These are phyloP conservation scores for Ochromonas danica DNA, from an alignment of 108 stramenopile genomes.

Conservation along the genomic window DNA sequence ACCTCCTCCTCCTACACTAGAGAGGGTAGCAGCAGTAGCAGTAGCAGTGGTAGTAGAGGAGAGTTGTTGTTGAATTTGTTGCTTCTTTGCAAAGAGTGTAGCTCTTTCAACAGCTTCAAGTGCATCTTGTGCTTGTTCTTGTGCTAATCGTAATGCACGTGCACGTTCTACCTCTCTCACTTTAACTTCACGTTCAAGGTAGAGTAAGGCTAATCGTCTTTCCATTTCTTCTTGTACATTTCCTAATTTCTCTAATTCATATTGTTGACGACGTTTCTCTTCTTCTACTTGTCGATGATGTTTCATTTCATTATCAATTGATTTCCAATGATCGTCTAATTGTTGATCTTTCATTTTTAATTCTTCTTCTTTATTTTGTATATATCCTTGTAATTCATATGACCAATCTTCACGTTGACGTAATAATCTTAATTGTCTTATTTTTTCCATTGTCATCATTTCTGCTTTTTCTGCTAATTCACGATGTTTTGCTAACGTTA, in stretches of 20 bases:
- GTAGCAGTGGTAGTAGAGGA: neutral
- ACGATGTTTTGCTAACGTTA: neutral
- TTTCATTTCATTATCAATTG: neutral
- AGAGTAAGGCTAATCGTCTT: neutral
- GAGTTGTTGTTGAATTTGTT: neutral
- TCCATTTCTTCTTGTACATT: neutral
- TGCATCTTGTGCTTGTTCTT: neutral
- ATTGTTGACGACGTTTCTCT: too few species aligned
- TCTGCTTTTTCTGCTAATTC: slow-evolving; percentile 26
- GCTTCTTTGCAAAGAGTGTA: neutral
- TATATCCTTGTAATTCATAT: neutral
- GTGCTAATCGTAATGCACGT: neutral
- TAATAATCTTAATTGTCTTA: neutral
- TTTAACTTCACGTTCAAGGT: neutral
- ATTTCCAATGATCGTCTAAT: neutral
- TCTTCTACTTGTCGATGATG: neutral
- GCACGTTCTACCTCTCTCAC: neutral
- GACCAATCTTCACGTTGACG: neutral
- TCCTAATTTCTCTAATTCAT: neutral
- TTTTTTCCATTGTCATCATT: neutral
- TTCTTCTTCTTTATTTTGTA: slow-evolving; percentile 23
- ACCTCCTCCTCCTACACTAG: too few species aligned
- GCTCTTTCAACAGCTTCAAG: neutral
- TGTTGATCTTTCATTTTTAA: neutral
- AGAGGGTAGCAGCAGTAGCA: neutral